Evolutionary conservation across 2,329 filamentous ascomycete species (phyloP), one percentile per base, ranked within the genome.

Genomic region (Sarocladiaceae sp.): DNA sequence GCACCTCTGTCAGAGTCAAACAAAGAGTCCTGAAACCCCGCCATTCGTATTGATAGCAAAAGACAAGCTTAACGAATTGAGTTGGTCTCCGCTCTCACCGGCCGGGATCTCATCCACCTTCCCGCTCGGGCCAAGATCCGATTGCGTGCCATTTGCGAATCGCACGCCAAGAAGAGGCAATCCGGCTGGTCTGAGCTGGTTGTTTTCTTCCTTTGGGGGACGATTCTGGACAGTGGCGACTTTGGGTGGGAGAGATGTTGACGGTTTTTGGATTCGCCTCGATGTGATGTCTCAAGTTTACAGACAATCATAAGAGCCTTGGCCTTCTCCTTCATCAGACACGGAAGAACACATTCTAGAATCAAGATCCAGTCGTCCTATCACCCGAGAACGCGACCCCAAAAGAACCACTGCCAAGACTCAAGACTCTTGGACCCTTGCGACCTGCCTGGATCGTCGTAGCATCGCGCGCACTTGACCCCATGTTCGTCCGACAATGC

Each of bases 381-480:
- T 39, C 34, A n/a, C n/a, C n/a, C n/a, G n/a, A n/a, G n/a, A n/a
- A 12, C 4, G 34, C 34, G 34, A 26, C 34, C 5, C 9, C 34
- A 23, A 39, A 39, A 39, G 34, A 39, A 39, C 34, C 13, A 12
- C 16, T 9, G 34, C 34, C 34, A 39, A 39, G 34, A 39, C 34
- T n/a, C 16, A 24, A 39, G 20, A 4, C n/a, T 5, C 34, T 24
- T 39, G n/a, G 19, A 12, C 34, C 13, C 18, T 24, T 39, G 34
- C 34, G 34, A 39, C 34, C 34, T 39, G 34, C 34, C 34, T 15
- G 34, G 34, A 39, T 39, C 4, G 34, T 39, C 34, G 34, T 39
- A 39, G 34, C 34, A 39, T 39, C 34, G 34, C 34, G n/a, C 34
- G 18, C 34, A 9, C 34, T 24, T 21, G 6, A 23, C 18, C 34